Evolutionary conservation across 371 early-diverging fungal genomes (phyloP), one percentile per base, ranked within the genome.

Genomic region (Chytridiales sp.): DNA sequence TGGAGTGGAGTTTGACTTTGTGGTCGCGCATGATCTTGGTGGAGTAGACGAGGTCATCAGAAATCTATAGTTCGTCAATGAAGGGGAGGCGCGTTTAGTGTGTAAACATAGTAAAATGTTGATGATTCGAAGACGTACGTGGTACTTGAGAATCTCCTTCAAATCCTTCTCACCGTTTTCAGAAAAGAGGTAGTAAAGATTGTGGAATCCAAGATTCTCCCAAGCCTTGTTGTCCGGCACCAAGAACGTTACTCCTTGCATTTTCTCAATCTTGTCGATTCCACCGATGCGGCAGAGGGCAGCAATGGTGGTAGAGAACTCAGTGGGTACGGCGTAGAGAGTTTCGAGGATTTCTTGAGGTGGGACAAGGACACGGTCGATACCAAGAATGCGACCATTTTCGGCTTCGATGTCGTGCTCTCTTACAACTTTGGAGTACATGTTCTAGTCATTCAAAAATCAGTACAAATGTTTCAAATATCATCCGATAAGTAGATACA

Each of bases 61-160:
- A 47, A n/a, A 61, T 46, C 40, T 69, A 56, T 55, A 13, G 11
- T 27, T 5, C 11, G 22, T 15, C 15, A 40, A 21, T 31, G 34
- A 59, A 21, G 22, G 15, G 15, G 11, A 22, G 8, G n/a, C 11
- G 24, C 19, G 27, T 26, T 13, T 27, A 38, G 32, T 9, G 21
- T 13, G 21, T 8, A 46, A 30, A 30, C 22, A 4, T 9, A 11
- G 17, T n/a, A 24, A 35, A 48, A 5, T 3, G 32, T 48, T n/a
- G 21, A 50, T 6, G n/a, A 21, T 9, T 19, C 5, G 17, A 43
- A 35, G 8, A 43, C 52, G 53, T 42, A 59, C 68, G 51, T 67
- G 66, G 62, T 66, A 66, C 55, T 60, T 27, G 39, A 73, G 8
- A 35, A 73, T 65, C 56, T 68, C 62, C 59, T 61, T 62, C 47